Evolutionary conservation across 768 basidiomycete genomes (phyloP), one percentile per base, ranked within the genome.

Genomic region (Coprinopsis marcescibilis): DNA sequence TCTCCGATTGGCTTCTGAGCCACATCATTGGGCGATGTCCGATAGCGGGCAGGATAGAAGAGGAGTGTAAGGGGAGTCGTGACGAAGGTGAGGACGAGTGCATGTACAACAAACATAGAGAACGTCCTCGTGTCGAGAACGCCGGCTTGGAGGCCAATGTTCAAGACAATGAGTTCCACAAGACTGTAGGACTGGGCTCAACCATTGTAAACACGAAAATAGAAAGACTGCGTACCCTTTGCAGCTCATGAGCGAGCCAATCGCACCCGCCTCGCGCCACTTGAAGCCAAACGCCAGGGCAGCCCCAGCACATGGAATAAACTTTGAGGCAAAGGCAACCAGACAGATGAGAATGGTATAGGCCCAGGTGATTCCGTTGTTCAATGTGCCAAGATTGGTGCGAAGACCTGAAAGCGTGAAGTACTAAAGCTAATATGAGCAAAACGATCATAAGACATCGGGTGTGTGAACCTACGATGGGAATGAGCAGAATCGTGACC

Each of bases 141-240:
- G 13, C 66, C 65, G 3, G 88, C 88, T 50, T 71, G 63, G 7
- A 89, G 71, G 42, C 92, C 92, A 52, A 94, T 82, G 59, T 96
- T 96, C 57, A 94, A 77, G 3, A 93, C 91, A 52, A 96, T 93
- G 24, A 94, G 78, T 61, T 94, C 91, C 19, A 93, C 89, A 19
- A 82, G 68, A 25, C 80, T 82, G 46, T 19, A 13, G 46, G 7
- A 26, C 26, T 37, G 19, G 34, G 39, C n/a, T 30, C 36, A 55
- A 24, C 20, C 29, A 19, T 8, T 17, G 19, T 13, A 14, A 17
- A 40, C 2, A 14, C 38, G 19, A 48, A 17, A 10, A 10, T 30
- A 34, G 36, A 14, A 17, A 23, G 30, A 14, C 3, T 13, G 63
- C 76, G 40, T 48, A 85, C 84, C 89, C 89, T 66, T 95, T 89